phyloP scores from a whole-genome alignment of 352 stramenopile genomes.

The Aphanomyces invadans region DNA sequence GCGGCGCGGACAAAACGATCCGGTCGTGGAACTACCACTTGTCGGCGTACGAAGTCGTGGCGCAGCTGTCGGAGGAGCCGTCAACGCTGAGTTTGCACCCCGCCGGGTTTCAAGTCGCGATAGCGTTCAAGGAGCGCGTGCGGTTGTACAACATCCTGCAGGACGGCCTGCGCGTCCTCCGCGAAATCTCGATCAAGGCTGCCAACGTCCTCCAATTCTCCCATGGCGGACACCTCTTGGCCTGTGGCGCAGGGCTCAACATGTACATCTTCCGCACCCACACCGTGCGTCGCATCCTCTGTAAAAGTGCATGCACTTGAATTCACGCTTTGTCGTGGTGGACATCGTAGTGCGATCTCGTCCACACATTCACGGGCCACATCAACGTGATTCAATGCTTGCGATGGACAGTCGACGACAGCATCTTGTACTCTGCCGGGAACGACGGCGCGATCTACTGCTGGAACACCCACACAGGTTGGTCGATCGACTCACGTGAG shows the following conservation, averaged over 20 bases:
- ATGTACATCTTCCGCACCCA: slow-evolving; percentile 57
- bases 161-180: slow-evolving; percentile 51
- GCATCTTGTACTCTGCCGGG: slow-evolving; percentile 62
- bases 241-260: slow-evolving; percentile 55
- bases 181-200: slow-evolving; percentile 59
- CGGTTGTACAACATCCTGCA: slow-evolving; percentile 66
- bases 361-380: slow-evolving; percentile 72
- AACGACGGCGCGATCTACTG: slow-evolving; percentile 77
- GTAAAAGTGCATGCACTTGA: too few species aligned
- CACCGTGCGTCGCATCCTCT: slow-evolving; percentile 31
- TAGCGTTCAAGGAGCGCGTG: slow-evolving; percentile 72
- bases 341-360: slow-evolving; percentile 35
- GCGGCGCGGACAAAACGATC: slow-evolving; percentile 74
- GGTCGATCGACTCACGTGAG: neutral
- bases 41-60: slow-evolving; percentile 49
- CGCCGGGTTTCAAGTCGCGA: slow-evolving; percentile 56
- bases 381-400: slow-evolving; percentile 64
- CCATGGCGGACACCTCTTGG: slow-evolving; percentile 66
- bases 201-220: slow-evolving; percentile 53
- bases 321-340: too few species aligned
- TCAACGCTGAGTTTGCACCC: slow-evolving; percentile 54
- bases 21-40: slow-evolving; percentile 86
- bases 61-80: slow-evolving; percentile 57
- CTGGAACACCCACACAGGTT: slow-evolving; percentile 46
- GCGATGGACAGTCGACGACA: slow-evolving; percentile 62